Base-by-base conservation (phyloP, 768 basidiomycete species). In the Crassisporium funariophilum region DNA sequence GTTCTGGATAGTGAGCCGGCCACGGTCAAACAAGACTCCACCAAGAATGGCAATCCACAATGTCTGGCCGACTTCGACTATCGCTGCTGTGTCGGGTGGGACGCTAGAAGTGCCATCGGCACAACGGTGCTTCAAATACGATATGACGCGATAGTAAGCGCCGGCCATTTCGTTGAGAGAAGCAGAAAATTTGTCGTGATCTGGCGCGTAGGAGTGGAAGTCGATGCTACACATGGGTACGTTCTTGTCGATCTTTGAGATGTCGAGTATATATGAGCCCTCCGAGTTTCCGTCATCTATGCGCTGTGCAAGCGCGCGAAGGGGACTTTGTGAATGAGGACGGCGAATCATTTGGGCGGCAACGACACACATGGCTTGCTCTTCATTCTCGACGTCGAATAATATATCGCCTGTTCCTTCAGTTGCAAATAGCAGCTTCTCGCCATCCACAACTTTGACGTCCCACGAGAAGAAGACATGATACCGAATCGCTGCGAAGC, bases 131-230 rank as follows among this genome's bases (percentile, higher is more conserved):
- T 61, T 60, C 33, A 63, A 45, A 35, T 61, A 50, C 22, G 58
- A 58, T 2, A 54, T 55, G 34, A 63, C 58, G 17, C 50, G 46
- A 33, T 48, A 63, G 41, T 63, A 63, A 5, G 62, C 49, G 24
- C 52, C 38, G 8, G 58, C 58, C 11, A 61, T 46, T 34, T 63
- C 60, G 19, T 39, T 41, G 22, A 63, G 54, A 10, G 61, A 49
- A 10, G 59, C 59, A 25, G 52, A 50, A 11, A 64, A 61, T 46
- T 62, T 63, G 29, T 51, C 37, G 5, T 27, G 13, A 1, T 55
- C 35, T 3, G 53, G 53, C 1, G 63, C 52, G 36, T 65, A 65
- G 16, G 63, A 63, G 38, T 65, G 58, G 34, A 65, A 63, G 43
- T 65, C 63, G 31, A 65, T 56, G 44, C 46, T 16, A 43, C 61